Base-by-base conservation (phyloP, 1,139 yeast species). In the Kodamaea anthophila region DNA sequence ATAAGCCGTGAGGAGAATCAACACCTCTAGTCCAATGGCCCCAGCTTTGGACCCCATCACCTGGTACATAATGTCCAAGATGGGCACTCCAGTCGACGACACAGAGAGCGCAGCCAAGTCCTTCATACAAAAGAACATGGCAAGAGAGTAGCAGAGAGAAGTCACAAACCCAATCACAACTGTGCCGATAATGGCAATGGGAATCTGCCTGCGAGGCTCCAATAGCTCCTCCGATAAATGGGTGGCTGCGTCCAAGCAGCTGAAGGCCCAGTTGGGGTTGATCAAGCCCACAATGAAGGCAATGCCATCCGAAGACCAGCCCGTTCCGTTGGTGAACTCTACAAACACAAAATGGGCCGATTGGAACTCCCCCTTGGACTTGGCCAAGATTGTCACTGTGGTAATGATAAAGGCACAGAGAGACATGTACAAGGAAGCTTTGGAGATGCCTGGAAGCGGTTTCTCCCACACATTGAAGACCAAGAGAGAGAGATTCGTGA, bases 221-320 rank as follows among this genome's bases (percentile, higher is more conserved):
- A 46, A 39, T 20, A 58, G 49, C 41, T 63, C 69, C 46, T 63
- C 69, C 12, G 66, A 60, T 43, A 63, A 49, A 39, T 62, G 69
- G 29, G 65, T 54, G 10, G 67, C 68, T 38, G 60, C 55, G 43
- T 63, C 69, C 29, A 62, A 52, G 46, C 68, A 61, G 36, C 58
- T 46, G 42, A 62, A 63, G 5, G 65, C 51, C 69, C 69, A 63
- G 38, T 60, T 58, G 16, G 69, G 70, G 39, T 61, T 63, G 34
- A 63, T 51, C 32, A 62, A 49, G 10, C 70, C 69, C 18, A 62
- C 61, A 38, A 63, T 58, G 38, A 62, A 62, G 2, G 70, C 68
- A 41, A 61, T 58, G 25, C 63, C 68, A 6, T 7, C 5, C 5
- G 62, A 41, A 9, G 49, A 37, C 68, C 69, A 63, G 18, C 70